These are phyloP conservation scores for Naganishia kalamii DNA, from an alignment of 768 basidiomycete genomes.

Conservation along the genomic window DNA sequence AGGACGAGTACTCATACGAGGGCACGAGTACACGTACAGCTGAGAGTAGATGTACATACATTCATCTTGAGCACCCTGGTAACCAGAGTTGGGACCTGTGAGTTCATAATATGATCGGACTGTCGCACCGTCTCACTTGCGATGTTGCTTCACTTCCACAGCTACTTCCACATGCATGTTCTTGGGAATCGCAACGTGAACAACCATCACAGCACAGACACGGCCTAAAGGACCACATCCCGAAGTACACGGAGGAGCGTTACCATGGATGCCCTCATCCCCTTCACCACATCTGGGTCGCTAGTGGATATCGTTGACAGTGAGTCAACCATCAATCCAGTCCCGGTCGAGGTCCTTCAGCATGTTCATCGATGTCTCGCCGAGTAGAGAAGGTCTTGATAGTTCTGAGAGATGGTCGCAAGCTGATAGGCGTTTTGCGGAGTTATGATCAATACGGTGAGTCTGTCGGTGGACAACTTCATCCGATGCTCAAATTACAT, in stretches of 20 bases:
- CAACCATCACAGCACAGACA: too few relatives aligned
- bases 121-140: too few relatives aligned
- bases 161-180: too few relatives aligned
- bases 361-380: not conserved
- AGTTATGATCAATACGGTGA: conserved; percentile 98
- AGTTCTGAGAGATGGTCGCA: conserved; percentile 89
- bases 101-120: too few relatives aligned
- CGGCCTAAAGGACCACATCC: not conserved
- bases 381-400: conserved; percentile 93
- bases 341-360: not conserved
- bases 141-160: too few relatives aligned
- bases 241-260: not conserved
- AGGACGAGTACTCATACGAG: too few relatives aligned
- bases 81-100: too few relatives aligned
- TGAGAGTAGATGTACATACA: too few relatives aligned
- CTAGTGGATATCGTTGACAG: conserved; percentile 99
- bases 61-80: too few relatives aligned
- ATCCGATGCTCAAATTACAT: not conserved
- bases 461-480: conserved; percentile 30
- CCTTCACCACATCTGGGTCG: conserved; percentile 97
- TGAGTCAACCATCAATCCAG: conserved; percentile 55
- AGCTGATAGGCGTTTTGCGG: conserved; percentile 88
- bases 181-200: too few relatives aligned
- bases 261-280: conserved; percentile 86
- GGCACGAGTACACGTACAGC: too few relatives aligned